phyloP scores from a whole-genome alignment of 352 stramenopile genomes.

The Poterioochromonas sp. region DNA sequence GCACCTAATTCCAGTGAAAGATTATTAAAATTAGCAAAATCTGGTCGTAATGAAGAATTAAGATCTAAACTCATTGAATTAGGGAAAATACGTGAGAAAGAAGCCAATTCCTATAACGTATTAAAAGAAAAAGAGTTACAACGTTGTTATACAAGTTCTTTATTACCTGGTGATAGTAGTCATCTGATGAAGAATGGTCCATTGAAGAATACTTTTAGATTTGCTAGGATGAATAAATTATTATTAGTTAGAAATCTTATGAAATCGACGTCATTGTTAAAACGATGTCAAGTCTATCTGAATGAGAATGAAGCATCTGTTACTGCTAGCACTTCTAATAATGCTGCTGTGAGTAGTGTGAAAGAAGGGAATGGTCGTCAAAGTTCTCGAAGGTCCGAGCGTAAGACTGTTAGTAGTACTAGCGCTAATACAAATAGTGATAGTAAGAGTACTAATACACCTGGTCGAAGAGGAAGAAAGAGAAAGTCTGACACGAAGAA shows the following conservation, averaged over 20 bases:
- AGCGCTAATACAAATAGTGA: too few relatives aligned
- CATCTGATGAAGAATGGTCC: constrained; percentile 39
- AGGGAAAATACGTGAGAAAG: constrained; percentile 9
- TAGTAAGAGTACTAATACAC: too few relatives aligned
- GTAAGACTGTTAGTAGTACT: too few relatives aligned
- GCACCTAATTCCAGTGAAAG: constrained; percentile 34
- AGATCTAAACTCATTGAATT: background rate
- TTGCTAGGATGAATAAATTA: constrained; percentile 33
- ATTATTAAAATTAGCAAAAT: background rate
- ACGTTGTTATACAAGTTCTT: constrained; percentile 30
- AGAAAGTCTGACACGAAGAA: too few relatives aligned
- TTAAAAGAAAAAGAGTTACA: constrained; percentile 33
- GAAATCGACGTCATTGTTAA: too few relatives aligned
- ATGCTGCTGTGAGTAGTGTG: too few relatives aligned
- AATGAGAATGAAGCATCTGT: too few relatives aligned
- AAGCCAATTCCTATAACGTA: constrained; percentile 21
- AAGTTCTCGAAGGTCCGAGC: too few relatives aligned
- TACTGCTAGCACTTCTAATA: too few relatives aligned
- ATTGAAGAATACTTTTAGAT: constrained; percentile 37
- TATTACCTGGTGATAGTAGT: constrained; percentile 41
- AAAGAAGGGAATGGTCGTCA: too few relatives aligned
- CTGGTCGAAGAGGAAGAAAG: too few relatives aligned
- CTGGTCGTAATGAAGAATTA: background rate
- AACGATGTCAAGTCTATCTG: too few relatives aligned
- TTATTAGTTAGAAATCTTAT: constrained; percentile 34